Evolutionary conservation across 306 rosid genomes (phyloP).

Genomic region (Corylus americana): DNA sequence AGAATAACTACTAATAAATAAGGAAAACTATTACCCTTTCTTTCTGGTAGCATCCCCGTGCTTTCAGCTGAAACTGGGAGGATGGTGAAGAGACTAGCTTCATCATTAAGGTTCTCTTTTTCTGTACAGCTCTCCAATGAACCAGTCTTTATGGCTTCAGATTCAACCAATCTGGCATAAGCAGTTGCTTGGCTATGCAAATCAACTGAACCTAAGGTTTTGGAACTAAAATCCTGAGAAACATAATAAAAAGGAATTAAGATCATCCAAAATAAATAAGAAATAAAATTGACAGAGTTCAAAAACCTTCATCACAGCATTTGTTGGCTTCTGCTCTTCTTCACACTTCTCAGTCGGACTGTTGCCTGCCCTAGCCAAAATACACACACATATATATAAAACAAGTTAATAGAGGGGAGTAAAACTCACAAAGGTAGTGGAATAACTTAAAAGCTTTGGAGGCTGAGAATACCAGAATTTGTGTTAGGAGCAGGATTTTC

Average conservation of each 20-base stretch:
- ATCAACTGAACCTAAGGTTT: constrained; percentile 39
- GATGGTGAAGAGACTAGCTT: constrained; percentile 38
- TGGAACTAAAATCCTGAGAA: constrained; percentile 42
- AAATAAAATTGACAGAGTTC: not conserved
- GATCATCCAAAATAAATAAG: not conserved
- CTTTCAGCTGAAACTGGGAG: constrained; percentile 84
- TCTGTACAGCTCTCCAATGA: constrained; percentile 33
- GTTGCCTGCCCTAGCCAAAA: constrained; percentile 5
- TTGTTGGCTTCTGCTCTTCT: constrained; percentile 25
- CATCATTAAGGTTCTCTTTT: constrained; percentile 35
- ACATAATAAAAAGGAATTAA: constrained; percentile 1
- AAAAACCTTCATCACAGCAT: constrained; percentile 36
- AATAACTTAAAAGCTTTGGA: not conserved
- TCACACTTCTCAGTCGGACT: constrained; percentile 9
- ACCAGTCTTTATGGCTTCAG: constrained; percentile 45
- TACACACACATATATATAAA: constrained; percentile 4
- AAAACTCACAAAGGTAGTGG: not conserved
- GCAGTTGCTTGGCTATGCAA: constrained; percentile 72
- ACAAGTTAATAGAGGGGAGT: constrained; percentile 1
- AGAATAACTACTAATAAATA: not conserved
- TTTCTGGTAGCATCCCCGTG: constrained; percentile 66
- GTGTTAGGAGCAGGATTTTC: constrained; percentile 2
- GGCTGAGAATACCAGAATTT: constrained; percentile 16
- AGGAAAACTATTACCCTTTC: constrained; percentile 47
- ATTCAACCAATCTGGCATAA: constrained; percentile 73